Evolutionary conservation across 192 early-diverging fungal genomes (phyloP), one percentile per base, ranked within the genome.

Genomic region (Coemansia sp.): DNA sequence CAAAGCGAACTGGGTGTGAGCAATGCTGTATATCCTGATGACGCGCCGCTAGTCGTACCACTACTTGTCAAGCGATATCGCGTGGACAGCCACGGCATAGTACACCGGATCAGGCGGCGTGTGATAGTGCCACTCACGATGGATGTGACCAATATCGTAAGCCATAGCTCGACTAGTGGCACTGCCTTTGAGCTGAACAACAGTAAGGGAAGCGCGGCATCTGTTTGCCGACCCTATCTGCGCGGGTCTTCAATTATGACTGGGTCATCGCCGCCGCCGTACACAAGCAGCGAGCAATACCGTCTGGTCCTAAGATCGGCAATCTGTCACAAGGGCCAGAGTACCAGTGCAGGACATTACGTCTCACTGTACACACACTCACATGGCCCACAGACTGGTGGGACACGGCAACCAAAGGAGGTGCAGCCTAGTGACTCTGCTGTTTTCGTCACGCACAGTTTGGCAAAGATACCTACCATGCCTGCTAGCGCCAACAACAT

Each of bases 21-120:
- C 3, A 76, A 76, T 11, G 76, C 79, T 0, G 78, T 82, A 41
- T 90, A 85, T 50, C 87, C 86, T 3, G 70, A 72, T 7, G 74
- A 77, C 36, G 75, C 76, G 42, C 73, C 73, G 22, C 62, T 90
- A 56, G 83, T 90, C n/a, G 41, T 90, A 29, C 87, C 87, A 1
- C 69, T 90, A 53, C 84, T 88, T 10, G 41, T 90, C 53, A 90
- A 90, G 62, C 77, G 88, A n/a, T 90, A 90, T 48, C 66, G 65
- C 1, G 76, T 78, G 24, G 82, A 85, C 60, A 36, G 44, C 18
- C 34, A 70, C 10, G 74, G 69, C 33, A 54, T 41, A 1, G 68
- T 76, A 33, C 63, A 56, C 6, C 80, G 85, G 44, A 73, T 82
- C 36, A 58, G 58, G 2, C 76, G 81, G 3, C 76, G 75, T 8